phyloP scores from a whole-genome alignment of 305 asterid genomes.

The Lippia alba region DNA sequence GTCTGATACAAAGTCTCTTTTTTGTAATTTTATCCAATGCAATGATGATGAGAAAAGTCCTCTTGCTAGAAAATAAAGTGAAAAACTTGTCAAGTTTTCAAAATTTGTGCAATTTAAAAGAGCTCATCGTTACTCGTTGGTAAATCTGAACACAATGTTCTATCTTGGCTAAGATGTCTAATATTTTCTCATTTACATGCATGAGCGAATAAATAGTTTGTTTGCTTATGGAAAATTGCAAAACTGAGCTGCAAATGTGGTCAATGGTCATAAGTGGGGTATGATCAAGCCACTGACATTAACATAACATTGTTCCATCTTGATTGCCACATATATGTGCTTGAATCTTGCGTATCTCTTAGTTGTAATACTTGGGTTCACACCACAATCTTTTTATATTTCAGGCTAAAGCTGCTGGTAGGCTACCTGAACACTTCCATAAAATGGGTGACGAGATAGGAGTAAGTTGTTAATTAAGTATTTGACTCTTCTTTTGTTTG shows the following conservation, averaged over 20 bases:
- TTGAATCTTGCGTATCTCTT: conserved; percentile 19
- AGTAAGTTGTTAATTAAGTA: conserved; percentile 59
- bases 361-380: conserved; percentile 21
- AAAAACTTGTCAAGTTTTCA: conserved; percentile 21
- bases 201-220: conserved; percentile 15
- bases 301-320: conserved; percentile 11
- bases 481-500: conserved; percentile 32
- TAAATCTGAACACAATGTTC: not conserved
- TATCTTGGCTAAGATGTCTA: conserved; percentile 3
- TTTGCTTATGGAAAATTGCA: not conserved
- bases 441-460: conserved; percentile 71
- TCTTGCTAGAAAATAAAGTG: conserved; percentile 15
- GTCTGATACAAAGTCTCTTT: conserved; percentile 17
- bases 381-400: conserved; percentile 17
- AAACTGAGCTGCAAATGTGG: not conserved
- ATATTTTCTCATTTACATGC: conserved; percentile 13
- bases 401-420: conserved; percentile 97
- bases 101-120: conserved; percentile 13
- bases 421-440: conserved; percentile 69
- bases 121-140: conserved; percentile 23
- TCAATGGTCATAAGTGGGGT: not conserved
- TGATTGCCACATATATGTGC: not conserved
- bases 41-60: conserved; percentile 18
- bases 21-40: conserved; percentile 3
- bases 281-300: not conserved